These are phyloP conservation scores for Diutina mesorugosa DNA, from an alignment of 1,139 yeast species.

Conservation along the genomic window DNA sequence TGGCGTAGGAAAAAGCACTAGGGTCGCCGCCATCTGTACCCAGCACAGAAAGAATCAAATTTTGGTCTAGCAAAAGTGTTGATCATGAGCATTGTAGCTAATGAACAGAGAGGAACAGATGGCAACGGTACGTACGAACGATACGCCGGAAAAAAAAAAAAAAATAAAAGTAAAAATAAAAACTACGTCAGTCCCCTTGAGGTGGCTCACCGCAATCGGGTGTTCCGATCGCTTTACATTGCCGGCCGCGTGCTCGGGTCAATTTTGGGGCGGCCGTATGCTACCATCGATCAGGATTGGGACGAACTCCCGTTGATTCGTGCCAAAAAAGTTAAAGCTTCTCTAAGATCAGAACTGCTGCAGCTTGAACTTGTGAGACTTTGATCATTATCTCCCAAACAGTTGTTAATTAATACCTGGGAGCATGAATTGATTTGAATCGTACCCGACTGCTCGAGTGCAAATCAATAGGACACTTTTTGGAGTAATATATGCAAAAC, in stretches of 20 bases:
- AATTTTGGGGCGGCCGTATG: slow-evolving; percentile 1
- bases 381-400: neutral
- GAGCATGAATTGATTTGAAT: neutral
- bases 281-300: neutral
- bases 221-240: neutral
- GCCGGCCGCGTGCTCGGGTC: neutral
- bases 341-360: neutral
- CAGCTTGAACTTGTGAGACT: neutral
- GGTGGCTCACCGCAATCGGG: neutral
- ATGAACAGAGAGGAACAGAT: no score
- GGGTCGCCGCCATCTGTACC: no score
- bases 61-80: no score
- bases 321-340: neutral
- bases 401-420: neutral
- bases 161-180: no score
- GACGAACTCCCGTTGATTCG: neutral
- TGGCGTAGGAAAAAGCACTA: no score
- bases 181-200: neutral
- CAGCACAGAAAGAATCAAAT: no score
- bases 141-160: no score
- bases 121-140: no score
- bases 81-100: no score
- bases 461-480: no score
- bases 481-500: no score
- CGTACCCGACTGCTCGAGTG: neutral